A percentile compares a stretch with the other conserved stretches of the same genome.
Evolutionary conservation across 2,329 filamentous ascomycete genomes (phyloP).

Genomic region (Xylaria sp.): DNA sequence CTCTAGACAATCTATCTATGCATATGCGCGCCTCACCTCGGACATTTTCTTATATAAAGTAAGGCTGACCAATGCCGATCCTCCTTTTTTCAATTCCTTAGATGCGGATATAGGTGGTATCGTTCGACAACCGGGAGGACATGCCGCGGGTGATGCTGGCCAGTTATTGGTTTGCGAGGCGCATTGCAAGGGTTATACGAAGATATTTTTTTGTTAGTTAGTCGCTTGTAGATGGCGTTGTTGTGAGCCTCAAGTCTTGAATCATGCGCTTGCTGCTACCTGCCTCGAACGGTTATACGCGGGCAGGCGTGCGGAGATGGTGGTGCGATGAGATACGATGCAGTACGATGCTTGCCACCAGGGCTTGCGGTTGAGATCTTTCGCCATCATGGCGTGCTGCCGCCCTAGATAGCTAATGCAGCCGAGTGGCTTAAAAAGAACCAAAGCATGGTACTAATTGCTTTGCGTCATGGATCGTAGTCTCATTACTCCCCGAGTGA

Average conservation of each 20-base stretch:
- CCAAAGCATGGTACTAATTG: neutral
- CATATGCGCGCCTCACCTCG: slow-evolving; percentile 7
- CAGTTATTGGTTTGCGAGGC: neutral
- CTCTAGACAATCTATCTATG: neutral
- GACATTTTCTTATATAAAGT: slow-evolving; percentile 18
- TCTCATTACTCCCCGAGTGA: neutral
- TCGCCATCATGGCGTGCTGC: slow-evolving; percentile 7
- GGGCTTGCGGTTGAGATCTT: slow-evolving; percentile 7
- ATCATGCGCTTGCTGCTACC: neutral
- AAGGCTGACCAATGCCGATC: slow-evolving; percentile 30
- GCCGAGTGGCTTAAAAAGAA: neutral
- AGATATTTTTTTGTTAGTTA: neutral
- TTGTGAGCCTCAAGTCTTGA: neutral
- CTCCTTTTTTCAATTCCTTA: neutral
- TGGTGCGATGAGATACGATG: neutral
- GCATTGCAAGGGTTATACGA: neutral
- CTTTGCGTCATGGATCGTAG: neutral
- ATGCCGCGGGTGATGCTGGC: neutral
- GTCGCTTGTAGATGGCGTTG: neutral
- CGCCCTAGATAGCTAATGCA: slow-evolving; percentile 9
- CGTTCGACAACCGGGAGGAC: neutral
- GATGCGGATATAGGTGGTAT: neutral
- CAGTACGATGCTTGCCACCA: neutral
- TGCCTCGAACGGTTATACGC: neutral
- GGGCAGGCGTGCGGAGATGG: neutral